Percentiles rank a stretch among this genome's conserved stretches.
Evolutionary conservation across 441 rosid genomes (phyloP).

Genomic region (Populus hybrid): DNA sequence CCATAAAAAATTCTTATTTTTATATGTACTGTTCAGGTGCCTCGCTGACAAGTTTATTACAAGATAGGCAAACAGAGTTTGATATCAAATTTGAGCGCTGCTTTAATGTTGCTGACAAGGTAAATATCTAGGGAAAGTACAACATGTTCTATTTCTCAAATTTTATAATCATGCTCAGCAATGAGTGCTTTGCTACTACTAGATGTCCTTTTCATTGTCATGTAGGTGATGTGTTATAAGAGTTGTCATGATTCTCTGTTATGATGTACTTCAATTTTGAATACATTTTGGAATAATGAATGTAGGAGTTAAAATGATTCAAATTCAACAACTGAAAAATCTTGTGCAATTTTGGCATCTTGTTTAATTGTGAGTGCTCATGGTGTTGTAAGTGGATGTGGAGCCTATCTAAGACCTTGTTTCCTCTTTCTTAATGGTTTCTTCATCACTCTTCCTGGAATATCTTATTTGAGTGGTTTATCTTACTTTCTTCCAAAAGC

Average conservation of each 20-base stretch:
- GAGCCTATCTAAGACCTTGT: not conserved
- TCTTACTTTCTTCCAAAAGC: not conserved
- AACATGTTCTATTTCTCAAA: not conserved
- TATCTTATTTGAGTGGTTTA: not conserved
- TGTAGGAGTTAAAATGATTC: not conserved
- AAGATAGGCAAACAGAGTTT: slow-evolving; percentile 63
- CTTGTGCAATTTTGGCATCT: not conserved
- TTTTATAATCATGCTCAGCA: not conserved
- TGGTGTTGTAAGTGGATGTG: not conserved
- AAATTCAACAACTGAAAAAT: not conserved
- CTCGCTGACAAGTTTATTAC: slow-evolving; percentile 50
- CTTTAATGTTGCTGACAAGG: slow-evolving; percentile 71
- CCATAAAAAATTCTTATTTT: slow-evolving; percentile 7
- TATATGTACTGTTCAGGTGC: slow-evolving; percentile 40
- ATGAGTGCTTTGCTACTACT: slow-evolving; percentile 8
- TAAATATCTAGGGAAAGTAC: slow-evolving; percentile 23
- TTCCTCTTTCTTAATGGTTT: not conserved
- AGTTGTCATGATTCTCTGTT: not conserved
- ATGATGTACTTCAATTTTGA: not conserved
- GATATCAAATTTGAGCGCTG: slow-evolving; percentile 57
- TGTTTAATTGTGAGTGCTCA: not conserved
- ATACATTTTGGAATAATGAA: not conserved
- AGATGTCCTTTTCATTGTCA: slow-evolving; percentile 9
- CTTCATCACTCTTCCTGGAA: not conserved
- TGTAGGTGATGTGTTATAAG: not conserved